Evolutionary conservation across 176 grass and related monocot species (phyloP).

Genomic region (Stipa capillata): DNA sequence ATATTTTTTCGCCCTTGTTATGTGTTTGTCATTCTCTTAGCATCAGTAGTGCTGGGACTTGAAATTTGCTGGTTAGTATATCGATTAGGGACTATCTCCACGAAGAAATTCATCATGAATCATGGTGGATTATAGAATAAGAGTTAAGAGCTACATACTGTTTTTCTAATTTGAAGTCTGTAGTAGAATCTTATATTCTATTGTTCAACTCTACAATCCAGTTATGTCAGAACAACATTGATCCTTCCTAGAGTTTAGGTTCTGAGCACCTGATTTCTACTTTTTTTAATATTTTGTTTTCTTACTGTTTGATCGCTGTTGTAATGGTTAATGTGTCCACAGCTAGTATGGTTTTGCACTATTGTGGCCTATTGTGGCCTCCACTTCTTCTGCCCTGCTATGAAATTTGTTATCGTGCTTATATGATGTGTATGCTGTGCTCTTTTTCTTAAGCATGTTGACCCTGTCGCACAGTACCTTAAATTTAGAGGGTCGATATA

Average conservation of each 20-base stretch:
- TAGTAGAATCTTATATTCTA: background rate
- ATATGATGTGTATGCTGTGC: background rate
- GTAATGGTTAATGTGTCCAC: background rate
- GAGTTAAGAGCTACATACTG: background rate
- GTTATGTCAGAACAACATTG: background rate
- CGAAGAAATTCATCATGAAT: background rate
- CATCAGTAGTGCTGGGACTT: background rate
- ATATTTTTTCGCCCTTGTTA: background rate
- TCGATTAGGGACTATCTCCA: background rate
- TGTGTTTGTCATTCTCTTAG: background rate
- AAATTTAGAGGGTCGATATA: background rate
- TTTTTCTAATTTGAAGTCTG: background rate
- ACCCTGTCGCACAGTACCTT: background rate
- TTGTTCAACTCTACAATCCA: background rate
- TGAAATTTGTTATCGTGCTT: background rate
- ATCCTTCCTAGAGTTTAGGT: background rate
- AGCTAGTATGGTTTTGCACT: background rate
- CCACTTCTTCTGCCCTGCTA: background rate
- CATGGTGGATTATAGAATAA: background rate
- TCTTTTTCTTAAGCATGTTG: background rate
- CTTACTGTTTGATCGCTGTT: background rate
- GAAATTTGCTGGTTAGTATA: conserved; percentile 7
- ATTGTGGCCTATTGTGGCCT: background rate
- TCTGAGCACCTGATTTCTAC: background rate
- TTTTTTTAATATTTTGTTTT: background rate